phyloP scores from a whole-genome alignment of 2,329 filamentous ascomycete species.

The Fusarium nurragi region DNA sequence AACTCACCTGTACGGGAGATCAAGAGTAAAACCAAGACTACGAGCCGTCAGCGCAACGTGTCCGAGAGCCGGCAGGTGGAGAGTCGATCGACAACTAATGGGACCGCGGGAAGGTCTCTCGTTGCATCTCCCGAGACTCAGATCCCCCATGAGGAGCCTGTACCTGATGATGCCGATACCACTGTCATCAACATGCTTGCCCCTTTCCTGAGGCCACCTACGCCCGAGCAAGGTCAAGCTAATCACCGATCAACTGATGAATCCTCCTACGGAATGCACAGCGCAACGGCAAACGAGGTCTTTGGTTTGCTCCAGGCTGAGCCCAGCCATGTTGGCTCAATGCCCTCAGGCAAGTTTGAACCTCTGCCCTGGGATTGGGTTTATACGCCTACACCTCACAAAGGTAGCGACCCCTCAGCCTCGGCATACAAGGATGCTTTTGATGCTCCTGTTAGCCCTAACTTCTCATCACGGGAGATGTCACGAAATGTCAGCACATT shows the following conservation, averaged over 20 bases:
- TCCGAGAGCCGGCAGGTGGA: slow-evolving; percentile 19
- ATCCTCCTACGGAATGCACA: slow-evolving; percentile 65
- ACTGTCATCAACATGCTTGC: slow-evolving; percentile 60
- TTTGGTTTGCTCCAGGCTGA: slow-evolving; percentile 55
- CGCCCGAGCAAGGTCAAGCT: slow-evolving; percentile 50
- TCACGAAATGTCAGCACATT: slow-evolving; percentile 23
- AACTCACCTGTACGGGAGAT: slow-evolving; percentile 19
- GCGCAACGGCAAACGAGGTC: slow-evolving; percentile 60
- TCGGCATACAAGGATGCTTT: slow-evolving; percentile 44
- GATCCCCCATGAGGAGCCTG: slow-evolving; percentile 15
- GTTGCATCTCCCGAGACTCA: slow-evolving; percentile 17
- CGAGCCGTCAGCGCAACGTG: slow-evolving; percentile 17
- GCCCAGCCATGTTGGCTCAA: slow-evolving; percentile 44
- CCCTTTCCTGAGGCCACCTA: slow-evolving; percentile 58
- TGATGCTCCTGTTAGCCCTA: slow-evolving; percentile 39
- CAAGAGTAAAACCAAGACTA: slow-evolving; percentile 13
- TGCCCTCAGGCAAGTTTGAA: slow-evolving; percentile 48
- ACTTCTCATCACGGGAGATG: slow-evolving; percentile 34
- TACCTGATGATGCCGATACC: slow-evolving; percentile 48
- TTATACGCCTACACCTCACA: slow-evolving; percentile 49
- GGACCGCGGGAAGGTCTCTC: slow-evolving; percentile 6
- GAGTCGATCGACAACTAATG: slow-evolving; percentile 4
- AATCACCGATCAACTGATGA: slow-evolving; percentile 50
- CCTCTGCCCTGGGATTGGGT: slow-evolving; percentile 64
- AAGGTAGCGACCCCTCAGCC: slow-evolving; percentile 30